A percentile compares a stretch with the other conserved stretches of the same genome.
These are phyloP conservation scores for Exidia glandulosa DNA, from an alignment of 768 basidiomycete genomes.

Conservation along the genomic window DNA sequence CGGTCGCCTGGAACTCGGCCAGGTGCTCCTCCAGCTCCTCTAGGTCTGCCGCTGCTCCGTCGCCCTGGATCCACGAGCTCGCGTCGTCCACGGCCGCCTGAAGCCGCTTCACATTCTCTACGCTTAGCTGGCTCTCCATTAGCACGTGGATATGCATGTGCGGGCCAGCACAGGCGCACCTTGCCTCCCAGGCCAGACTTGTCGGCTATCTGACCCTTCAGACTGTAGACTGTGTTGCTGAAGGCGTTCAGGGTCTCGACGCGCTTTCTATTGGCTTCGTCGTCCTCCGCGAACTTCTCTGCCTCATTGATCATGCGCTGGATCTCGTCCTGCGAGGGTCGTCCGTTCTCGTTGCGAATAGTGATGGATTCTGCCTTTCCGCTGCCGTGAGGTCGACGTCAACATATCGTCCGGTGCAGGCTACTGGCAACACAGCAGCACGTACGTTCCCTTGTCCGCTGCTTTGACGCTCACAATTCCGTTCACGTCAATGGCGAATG, in stretches of 20 bases:
- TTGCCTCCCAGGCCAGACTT: slow-evolving; percentile 34
- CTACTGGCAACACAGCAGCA: not conserved
- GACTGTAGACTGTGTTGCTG: slow-evolving; percentile 23
- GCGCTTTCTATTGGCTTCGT: slow-evolving; percentile 13
- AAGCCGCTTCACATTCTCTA: slow-evolving; percentile 1
- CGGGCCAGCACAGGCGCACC: slow-evolving; percentile 6
- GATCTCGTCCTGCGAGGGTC: slow-evolving; percentile 43
- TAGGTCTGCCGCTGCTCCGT: slow-evolving; percentile 24
- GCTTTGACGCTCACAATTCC: slow-evolving; percentile 32
- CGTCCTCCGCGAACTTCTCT: slow-evolving; percentile 26
- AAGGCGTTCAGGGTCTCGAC: slow-evolving; percentile 22
- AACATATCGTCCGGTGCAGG: not conserved
- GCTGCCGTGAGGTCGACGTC: slow-evolving; percentile 1
- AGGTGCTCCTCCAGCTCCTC: slow-evolving; percentile 37
- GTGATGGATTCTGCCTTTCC: slow-evolving; percentile 29
- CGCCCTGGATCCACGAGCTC: slow-evolving; percentile 32
- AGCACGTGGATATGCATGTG: not conserved
- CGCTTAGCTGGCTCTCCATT: not conserved
- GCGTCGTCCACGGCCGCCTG: slow-evolving; percentile 27
- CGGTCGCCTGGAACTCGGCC: slow-evolving; percentile 17
- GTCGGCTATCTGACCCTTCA: slow-evolving; percentile 33
- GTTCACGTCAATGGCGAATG: slow-evolving; percentile 42
- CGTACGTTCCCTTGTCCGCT: slow-evolving; percentile 28
- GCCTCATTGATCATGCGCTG: slow-evolving; percentile 45
- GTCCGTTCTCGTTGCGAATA: slow-evolving; percentile 36